Evolutionary conservation across 164 flowering plant species (phyloP), one percentile per base, ranked within the genome.

Genomic region (Annona cherimola): DNA sequence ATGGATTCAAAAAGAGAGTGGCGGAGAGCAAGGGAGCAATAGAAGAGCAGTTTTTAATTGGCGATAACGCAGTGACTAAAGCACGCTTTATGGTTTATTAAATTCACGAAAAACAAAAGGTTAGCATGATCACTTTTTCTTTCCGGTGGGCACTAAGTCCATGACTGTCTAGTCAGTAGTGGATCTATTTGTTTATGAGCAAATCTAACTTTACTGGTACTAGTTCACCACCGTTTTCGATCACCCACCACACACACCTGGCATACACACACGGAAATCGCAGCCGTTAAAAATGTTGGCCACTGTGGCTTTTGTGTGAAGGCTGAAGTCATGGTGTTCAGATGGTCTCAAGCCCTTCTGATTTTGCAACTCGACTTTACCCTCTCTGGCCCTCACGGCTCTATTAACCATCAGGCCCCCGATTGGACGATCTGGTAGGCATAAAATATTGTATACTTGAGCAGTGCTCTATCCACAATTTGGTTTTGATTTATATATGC

Each of bases 91-190:
- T 2, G 20, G 65, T 73, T 71, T 26, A 26, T 75, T 66, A 86
- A 82, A 80, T 80, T 82, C 74, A 68, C 78, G 75, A 62, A 62
- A 69, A 55, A 6, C 12, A 78, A 87, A 84, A 86, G 84, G 78
- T 61, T 74, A 81, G 68, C 55, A 71, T 78, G 81, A 79, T 79
- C 85, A 81, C 87, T 87, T 89, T 26, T 82, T 64, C 84, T 83
- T 16, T 80, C 79, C 83, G 81, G 77, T 81, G 88, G 79, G 83
- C 90, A 80, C 83, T 81, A 85, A 81, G 87, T 61, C 63, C 35
- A 61, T 50, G 57, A 11, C 14, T 50, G 57, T 16, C 57, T 50
- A n/a, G 35, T 26, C 35, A 26, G 35, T 26, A 26, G 20, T 20
- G 63, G 39, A 61, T 26, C 19, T 5, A 61, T n/a, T 26, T 26